Percentiles rank a stretch among this genome's conserved stretches.
These are phyloP conservation scores for Neoascochyta sp. DNA, from an alignment of 2,329 filamentous ascomycete genomes.

Conservation along the genomic window DNA sequence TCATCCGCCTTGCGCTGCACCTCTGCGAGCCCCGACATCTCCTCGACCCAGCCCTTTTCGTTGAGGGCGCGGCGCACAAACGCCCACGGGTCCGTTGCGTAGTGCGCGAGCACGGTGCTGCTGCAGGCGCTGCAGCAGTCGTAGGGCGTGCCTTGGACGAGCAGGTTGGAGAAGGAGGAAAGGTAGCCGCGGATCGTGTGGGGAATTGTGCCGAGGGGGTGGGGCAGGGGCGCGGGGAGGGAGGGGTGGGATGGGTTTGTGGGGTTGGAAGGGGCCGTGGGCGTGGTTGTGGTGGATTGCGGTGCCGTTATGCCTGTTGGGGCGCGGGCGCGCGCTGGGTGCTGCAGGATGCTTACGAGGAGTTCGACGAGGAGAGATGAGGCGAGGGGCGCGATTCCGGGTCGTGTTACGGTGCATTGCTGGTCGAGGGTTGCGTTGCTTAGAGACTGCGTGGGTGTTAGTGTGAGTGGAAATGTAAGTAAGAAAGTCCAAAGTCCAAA, in stretches of 20 bases:
- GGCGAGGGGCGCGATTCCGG: slow-evolving; percentile 86
- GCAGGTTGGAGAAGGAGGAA: slow-evolving; percentile 68
- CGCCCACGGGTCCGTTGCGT: slow-evolving; percentile 65
- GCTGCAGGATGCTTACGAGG: slow-evolving; percentile 81
- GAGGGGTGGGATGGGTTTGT: slow-evolving; percentile 24
- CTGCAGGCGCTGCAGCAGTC: slow-evolving; percentile 80
- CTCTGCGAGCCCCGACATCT: slow-evolving; percentile 70
- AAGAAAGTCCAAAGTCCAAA: too few relatives aligned
- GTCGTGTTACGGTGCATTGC: slow-evolving; percentile 94
- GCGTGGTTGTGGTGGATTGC: slow-evolving; percentile 7
- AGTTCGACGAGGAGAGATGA: slow-evolving; percentile 89
- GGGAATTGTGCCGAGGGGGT: slow-evolving; percentile 71
- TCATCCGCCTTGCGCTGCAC: slow-evolving; percentile 54
- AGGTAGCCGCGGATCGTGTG: slow-evolving; percentile 79
- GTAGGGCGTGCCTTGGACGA: slow-evolving; percentile 71
- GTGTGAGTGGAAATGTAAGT: background rate
- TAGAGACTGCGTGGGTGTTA: slow-evolving; percentile 60
- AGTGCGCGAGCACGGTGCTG: slow-evolving; percentile 63
- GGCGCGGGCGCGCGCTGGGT: slow-evolving; percentile 42
- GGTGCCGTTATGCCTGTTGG: slow-evolving; percentile 18
- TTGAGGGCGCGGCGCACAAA: slow-evolving; percentile 73
- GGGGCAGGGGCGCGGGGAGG: slow-evolving; percentile 32
- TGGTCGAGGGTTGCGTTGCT: slow-evolving; percentile 95
- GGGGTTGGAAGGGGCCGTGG: slow-evolving; percentile 4
- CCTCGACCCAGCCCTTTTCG: slow-evolving; percentile 73